Evolutionary conservation across 805 yeast species (phyloP).

Genomic region (Isabelozyma gotoi): DNA sequence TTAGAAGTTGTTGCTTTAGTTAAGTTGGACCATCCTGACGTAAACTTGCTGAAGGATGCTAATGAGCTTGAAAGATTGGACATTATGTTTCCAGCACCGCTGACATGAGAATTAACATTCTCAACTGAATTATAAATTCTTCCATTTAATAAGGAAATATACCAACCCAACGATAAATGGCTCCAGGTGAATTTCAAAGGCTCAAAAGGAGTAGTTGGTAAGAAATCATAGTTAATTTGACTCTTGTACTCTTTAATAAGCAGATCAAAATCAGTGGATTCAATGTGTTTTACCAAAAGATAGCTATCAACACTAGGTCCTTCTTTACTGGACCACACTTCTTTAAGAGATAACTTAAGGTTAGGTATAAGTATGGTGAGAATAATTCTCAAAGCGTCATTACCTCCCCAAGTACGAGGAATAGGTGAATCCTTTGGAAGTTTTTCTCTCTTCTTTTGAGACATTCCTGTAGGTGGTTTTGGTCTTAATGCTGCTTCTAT

Average conservation of each 20-base stretch:
- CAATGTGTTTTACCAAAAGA: slow-evolving; percentile 41
- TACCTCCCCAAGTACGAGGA: slow-evolving; percentile 57
- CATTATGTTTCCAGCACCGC: slow-evolving; percentile 32
- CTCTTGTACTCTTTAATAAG: slow-evolving; percentile 18
- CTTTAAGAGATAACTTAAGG: slow-evolving; percentile 25
- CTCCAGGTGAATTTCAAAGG: slow-evolving; percentile 63
- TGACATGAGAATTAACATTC: slow-evolving; percentile 16
- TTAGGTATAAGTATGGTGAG: slow-evolving; percentile 40
- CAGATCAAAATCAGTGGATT: slow-evolving; percentile 28
- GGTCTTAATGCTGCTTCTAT: slow-evolving; percentile 47
- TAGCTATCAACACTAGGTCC: slow-evolving; percentile 20
- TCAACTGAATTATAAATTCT: slow-evolving; percentile 40
- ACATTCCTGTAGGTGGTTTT: slow-evolving; percentile 59
- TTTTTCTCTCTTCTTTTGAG: slow-evolving; percentile 54
- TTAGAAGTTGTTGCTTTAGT: slow-evolving; percentile 14
- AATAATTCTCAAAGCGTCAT: slow-evolving; percentile 44
- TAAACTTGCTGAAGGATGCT: slow-evolving; percentile 36
- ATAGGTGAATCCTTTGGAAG: slow-evolving; percentile 50
- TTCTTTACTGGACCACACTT: slow-evolving; percentile 20
- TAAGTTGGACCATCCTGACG: slow-evolving; percentile 38
- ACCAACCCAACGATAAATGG: slow-evolving; percentile 70
- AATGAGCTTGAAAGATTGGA: slow-evolving; percentile 37
- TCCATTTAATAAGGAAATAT: slow-evolving; percentile 64
- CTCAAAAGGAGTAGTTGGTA: slow-evolving; percentile 41
- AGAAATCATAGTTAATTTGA: slow-evolving; percentile 41